These are phyloP conservation scores for Metarhizium rileyi DNA, from an alignment of 2,329 filamentous ascomycete species.

Conservation along the genomic window DNA sequence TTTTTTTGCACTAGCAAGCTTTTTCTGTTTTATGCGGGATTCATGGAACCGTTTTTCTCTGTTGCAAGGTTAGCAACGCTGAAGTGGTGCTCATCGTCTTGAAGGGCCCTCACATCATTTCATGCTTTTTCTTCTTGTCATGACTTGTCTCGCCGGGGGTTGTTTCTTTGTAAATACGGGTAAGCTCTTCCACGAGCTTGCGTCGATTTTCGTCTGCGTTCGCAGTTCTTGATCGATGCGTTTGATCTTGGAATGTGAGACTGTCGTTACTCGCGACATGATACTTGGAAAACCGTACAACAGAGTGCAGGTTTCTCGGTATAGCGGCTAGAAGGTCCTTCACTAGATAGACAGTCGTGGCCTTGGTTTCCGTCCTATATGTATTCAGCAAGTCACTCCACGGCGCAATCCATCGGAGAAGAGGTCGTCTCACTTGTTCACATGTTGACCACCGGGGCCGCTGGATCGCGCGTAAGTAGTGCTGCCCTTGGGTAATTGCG, in stretches of 20 bases:
- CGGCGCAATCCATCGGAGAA: background rate
- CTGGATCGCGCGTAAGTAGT: conserved; percentile 49
- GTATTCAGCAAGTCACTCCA: conserved; percentile 16
- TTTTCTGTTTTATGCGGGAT: conserved; percentile 37
- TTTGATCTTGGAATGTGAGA: conserved; percentile 46
- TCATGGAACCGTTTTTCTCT: conserved; percentile 39
- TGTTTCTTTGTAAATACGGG: conserved; percentile 34
- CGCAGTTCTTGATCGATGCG: conserved; percentile 38
- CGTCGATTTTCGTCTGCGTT: conserved; percentile 44
- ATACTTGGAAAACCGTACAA: conserved; percentile 43
- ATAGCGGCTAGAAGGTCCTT: conserved; percentile 34
- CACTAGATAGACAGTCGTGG: conserved; percentile 42
- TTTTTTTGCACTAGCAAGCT: conserved; percentile 40
- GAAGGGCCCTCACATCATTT: conserved; percentile 30
- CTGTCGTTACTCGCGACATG: conserved; percentile 42
- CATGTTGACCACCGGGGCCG: conserved; percentile 51
- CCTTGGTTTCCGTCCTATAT: conserved; percentile 50
- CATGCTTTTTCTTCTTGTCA: conserved; percentile 39
- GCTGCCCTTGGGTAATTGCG: conserved; percentile 37
- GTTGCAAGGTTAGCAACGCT: background rate
- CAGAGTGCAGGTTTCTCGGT: conserved; percentile 36
- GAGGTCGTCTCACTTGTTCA: conserved; percentile 43
- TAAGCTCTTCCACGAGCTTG: conserved; percentile 39
- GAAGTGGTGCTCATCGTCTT: background rate
- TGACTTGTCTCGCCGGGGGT: conserved; percentile 37